phyloP scores from a whole-genome alignment of 2,329 filamentous ascomycete genomes.

The Diaporthe sp. region DNA sequence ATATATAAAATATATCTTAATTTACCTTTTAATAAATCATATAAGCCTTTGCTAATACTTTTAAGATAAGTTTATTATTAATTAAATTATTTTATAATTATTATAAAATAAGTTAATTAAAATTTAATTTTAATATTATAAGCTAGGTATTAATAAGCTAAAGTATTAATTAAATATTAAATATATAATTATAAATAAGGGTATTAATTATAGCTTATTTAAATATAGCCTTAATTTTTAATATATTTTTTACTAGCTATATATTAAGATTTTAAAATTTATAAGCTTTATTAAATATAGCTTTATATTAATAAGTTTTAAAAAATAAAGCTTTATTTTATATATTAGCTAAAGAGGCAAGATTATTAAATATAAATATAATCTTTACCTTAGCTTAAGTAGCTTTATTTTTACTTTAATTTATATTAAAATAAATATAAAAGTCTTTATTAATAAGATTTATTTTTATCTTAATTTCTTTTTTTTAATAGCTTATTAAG shows the following conservation, averaged over 20 bases:
- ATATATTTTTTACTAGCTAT: background rate
- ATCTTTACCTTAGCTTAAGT: background rate
- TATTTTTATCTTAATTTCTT: background rate
- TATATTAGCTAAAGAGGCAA: background rate
- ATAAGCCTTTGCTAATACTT: background rate
- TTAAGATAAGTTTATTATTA: background rate
- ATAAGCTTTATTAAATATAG: background rate
- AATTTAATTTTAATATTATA: background rate
- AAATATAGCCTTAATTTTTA: background rate
- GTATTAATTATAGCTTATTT: background rate
- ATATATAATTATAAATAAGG: background rate
- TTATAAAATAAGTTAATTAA: background rate
- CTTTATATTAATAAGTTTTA: background rate
- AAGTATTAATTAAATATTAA: background rate
- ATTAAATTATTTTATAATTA: background rate
- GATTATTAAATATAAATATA: background rate
- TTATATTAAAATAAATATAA: background rate
- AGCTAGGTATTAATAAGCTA: background rate
- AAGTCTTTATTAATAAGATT: background rate
- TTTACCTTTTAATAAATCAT: background rate
- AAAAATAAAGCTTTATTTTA: background rate
- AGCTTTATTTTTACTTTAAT: background rate
- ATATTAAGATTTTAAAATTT: background rate
- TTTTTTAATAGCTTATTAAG: background rate
- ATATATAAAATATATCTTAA: background rate